phyloP scores from a whole-genome alignment of 108 stramenopile species.

The Cyclotella choctawhatcheeana region DNA sequence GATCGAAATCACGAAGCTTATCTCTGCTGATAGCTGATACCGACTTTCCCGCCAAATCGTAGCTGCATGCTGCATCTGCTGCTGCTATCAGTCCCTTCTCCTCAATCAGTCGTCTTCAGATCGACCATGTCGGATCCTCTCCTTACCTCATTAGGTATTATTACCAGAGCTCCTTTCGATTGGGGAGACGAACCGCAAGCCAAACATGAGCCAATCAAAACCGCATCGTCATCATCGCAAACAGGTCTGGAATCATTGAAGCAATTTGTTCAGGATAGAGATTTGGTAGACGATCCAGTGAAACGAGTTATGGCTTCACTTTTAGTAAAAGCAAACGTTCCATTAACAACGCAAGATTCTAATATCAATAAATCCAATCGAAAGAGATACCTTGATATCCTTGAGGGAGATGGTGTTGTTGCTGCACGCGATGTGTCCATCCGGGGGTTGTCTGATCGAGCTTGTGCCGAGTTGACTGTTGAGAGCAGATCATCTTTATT shows the following conservation, averaged over 20 bases:
- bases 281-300: constrained; percentile 3
- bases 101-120: not conserved
- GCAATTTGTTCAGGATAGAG: constrained; percentile 17
- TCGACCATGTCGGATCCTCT: constrained; percentile 17
- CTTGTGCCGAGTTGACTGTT: constrained; percentile 42
- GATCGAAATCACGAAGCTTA: not conserved
- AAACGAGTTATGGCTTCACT: constrained; percentile 33
- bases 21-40: too few relatives aligned
- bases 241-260: constrained; percentile 43
- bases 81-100: not conserved
- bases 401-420: constrained; percentile 10
- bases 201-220: not conserved
- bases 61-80: not conserved
- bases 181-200: constrained; percentile 37
- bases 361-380: not conserved
- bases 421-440: constrained; percentile 43
- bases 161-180: constrained; percentile 19
- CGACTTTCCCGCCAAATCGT: not conserved
- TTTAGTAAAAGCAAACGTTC: constrained; percentile 20
- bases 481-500: constrained; percentile 42
- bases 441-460: constrained; percentile 48
- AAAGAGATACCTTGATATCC: constrained; percentile 14
- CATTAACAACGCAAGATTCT: not conserved
- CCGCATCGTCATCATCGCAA: constrained; percentile 8
- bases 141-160: constrained; percentile 26